Evolutionary conservation across 1,284 basidiomycete genomes (phyloP).

Genomic region (Pholiota adiposa): DNA sequence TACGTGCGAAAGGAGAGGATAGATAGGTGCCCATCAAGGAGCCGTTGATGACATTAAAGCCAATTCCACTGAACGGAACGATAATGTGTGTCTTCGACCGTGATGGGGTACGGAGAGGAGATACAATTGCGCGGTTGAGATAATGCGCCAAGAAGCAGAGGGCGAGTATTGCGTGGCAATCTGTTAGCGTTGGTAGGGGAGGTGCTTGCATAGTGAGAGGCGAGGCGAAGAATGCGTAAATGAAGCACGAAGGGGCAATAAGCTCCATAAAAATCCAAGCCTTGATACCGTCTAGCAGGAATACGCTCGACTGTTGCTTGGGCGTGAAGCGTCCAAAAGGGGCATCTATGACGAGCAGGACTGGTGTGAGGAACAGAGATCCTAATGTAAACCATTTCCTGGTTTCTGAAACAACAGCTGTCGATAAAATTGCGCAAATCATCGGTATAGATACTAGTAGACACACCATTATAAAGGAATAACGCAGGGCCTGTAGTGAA

Average conservation of each 20-base stretch:
- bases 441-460: not conserved
- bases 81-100: constrained; percentile 78
- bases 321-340: constrained; percentile 78
- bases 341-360: constrained; percentile 38
- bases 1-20: constrained; percentile 52
- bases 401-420: constrained; percentile 25
- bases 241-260: constrained; percentile 70
- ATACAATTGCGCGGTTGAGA: constrained; percentile 80
- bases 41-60: constrained; percentile 81
- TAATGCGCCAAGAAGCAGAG: constrained; percentile 80
- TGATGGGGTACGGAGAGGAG: constrained; percentile 81
- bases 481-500: constrained; percentile 12
- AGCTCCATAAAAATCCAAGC: constrained; percentile 90
- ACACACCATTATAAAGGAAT: constrained; percentile 21
- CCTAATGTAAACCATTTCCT: constrained; percentile 41
- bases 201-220: constrained; percentile 43
- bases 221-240: constrained; percentile 51
- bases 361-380: constrained; percentile 26
- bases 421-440: not conserved
- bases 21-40: constrained; percentile 73
- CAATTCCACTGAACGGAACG: constrained; percentile 60
- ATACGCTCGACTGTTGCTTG: constrained; percentile 40
- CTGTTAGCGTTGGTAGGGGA: constrained; percentile 30
- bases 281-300: constrained; percentile 64
- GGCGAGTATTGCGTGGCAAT: constrained; percentile 59